These are phyloP conservation scores for Calonectria pauciramosa DNA, from an alignment of 2,329 filamentous ascomycete genomes.

Conservation along the genomic window DNA sequence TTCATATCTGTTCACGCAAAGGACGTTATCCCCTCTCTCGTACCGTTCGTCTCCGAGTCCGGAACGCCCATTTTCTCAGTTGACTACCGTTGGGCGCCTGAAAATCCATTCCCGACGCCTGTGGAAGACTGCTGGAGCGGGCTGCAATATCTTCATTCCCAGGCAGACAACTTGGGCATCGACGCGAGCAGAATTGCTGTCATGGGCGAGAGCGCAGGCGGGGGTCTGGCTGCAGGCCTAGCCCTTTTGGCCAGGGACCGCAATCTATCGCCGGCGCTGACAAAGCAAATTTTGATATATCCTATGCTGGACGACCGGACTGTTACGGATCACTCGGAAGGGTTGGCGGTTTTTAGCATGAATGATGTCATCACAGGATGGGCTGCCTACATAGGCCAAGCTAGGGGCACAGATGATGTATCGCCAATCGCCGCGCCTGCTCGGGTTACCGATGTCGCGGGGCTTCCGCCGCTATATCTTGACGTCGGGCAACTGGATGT, in stretches of 20 bases:
- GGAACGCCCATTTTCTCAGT: slow-evolving; percentile 24
- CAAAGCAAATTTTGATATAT: slow-evolving; percentile 21
- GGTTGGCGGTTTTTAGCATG: background rate
- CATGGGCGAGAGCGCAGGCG: slow-evolving; percentile 30
- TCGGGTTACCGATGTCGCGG: slow-evolving; percentile 1
- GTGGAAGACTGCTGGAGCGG: slow-evolving; percentile 24
- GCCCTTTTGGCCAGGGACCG: background rate
- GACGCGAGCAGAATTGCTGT: slow-evolving; percentile 16
- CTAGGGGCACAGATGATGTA: background rate
- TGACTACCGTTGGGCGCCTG: slow-evolving; percentile 27
- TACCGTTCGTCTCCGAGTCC: background rate
- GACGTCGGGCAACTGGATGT: slow-evolving; percentile 22
- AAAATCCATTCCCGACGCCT: slow-evolving; percentile 13
- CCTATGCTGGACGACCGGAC: slow-evolving; percentile 30
- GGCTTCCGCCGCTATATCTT: slow-evolving; percentile 16
- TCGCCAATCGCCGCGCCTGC: slow-evolving; percentile 8
- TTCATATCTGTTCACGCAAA: slow-evolving; percentile 4
- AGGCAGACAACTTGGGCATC: background rate
- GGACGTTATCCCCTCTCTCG: background rate
- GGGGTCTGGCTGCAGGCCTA: slow-evolving; percentile 10
- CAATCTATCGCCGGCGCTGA: slow-evolving; percentile 15
- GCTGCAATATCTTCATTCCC: background rate
- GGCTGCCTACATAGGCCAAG: slow-evolving; percentile 15
- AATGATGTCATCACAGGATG: slow-evolving; percentile 21
- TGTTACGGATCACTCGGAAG: background rate